Evolutionary conservation across 2,329 filamentous ascomycete genomes (phyloP).

Genomic region (Parafenestella ontariensis): DNA sequence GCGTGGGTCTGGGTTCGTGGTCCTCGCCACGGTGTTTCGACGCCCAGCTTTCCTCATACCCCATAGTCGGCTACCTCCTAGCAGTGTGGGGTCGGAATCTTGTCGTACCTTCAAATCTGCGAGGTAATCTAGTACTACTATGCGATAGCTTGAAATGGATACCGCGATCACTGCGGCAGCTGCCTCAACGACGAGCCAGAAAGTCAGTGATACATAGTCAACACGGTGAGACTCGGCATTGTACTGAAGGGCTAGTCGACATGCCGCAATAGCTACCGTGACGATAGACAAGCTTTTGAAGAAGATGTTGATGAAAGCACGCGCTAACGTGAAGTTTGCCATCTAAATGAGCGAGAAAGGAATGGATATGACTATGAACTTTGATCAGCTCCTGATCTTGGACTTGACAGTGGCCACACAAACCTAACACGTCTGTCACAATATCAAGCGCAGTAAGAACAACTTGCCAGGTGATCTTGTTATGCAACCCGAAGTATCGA

Average conservation of each 20-base stretch:
- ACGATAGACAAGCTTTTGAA: conserved; percentile 24
- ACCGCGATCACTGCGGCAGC: conserved; percentile 13
- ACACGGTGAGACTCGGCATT: background rate
- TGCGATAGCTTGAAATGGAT: conserved; percentile 21
- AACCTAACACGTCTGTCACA: conserved; percentile 20
- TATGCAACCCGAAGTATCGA: conserved; percentile 8
- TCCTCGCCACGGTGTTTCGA: conserved; percentile 7
- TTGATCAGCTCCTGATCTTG: conserved; percentile 5
- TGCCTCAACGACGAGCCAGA: conserved; percentile 23
- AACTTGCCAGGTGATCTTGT: conserved; percentile 11
- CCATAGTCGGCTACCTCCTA: background rate
- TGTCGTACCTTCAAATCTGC: background rate
- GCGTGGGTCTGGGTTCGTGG: background rate
- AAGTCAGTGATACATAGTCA: conserved; percentile 8
- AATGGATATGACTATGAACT: conserved; percentile 14
- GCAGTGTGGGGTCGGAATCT: background rate
- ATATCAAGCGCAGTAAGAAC: conserved; percentile 18
- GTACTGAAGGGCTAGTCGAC: conserved; percentile 12
- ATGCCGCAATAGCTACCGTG: conserved; percentile 9
- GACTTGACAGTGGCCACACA: background rate
- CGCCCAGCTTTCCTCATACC: conserved; percentile 1
- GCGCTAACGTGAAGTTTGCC: conserved; percentile 15
- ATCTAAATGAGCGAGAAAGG: conserved; percentile 20
- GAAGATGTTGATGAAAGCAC: conserved; percentile 14
- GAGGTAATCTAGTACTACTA: conserved; percentile 12